Evolutionary conservation across 805 yeast species (phyloP).

Genomic region (Diddensiella caesifluorescens): DNA sequence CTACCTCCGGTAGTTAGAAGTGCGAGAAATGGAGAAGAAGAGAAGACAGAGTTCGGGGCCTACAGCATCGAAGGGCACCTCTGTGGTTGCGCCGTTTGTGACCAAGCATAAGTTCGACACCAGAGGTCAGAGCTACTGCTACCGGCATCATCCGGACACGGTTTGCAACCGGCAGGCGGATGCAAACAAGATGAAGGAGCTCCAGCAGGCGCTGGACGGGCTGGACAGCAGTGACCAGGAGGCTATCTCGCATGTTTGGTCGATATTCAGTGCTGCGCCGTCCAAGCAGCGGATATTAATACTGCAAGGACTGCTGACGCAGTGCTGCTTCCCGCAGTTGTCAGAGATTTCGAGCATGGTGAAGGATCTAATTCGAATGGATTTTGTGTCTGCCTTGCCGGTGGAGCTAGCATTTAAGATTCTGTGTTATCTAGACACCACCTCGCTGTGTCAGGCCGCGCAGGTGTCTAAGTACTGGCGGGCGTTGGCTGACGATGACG

Average conservation of each 20-base stretch:
- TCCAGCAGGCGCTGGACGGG: slow-evolving; percentile 45
- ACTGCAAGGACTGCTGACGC: slow-evolving; percentile 75
- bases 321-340: slow-evolving; percentile 92
- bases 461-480: slow-evolving; percentile 89
- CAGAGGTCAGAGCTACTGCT: slow-evolving; percentile 49
- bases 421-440: slow-evolving; percentile 84
- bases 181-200: slow-evolving; percentile 53
- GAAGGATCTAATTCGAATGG: slow-evolving; percentile 73
- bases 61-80: slow-evolving; percentile 1
- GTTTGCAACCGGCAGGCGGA: slow-evolving; percentile 67
- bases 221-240: slow-evolving; percentile 65
- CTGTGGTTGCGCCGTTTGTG: slow-evolving; percentile 12
- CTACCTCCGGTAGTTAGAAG: too few species aligned
- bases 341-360: slow-evolving; percentile 82
- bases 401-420: slow-evolving; percentile 80
- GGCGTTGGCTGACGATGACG: slow-evolving; percentile 85
- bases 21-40: too few species aligned
- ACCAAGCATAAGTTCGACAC: slow-evolving; percentile 3
- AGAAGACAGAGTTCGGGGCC: not conserved
- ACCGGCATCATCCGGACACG: slow-evolving; percentile 88
- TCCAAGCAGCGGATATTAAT: slow-evolving; percentile 65
- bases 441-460: slow-evolving; percentile 88
- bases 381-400: slow-evolving; percentile 81
- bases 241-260: slow-evolving; percentile 79
- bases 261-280: slow-evolving; percentile 72